Evolutionary conservation across 2,329 filamentous ascomycete genomes (phyloP).

Genomic region (Ilyonectria destructans): DNA sequence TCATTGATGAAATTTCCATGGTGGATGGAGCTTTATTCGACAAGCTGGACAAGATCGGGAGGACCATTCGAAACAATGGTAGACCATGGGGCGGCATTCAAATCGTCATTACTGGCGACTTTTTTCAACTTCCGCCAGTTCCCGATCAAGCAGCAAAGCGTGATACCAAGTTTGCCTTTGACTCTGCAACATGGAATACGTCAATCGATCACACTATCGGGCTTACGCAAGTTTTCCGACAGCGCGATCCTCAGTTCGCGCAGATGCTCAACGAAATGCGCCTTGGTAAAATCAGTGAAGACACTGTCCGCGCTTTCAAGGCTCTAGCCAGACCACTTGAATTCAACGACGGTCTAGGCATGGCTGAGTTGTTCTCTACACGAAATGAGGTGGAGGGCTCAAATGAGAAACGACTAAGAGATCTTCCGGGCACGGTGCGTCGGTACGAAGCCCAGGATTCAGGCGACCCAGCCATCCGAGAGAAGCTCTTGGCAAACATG

Average conservation of each 20-base stretch:
- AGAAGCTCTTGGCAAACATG: constrained; percentile 88
- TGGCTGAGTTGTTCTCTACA: constrained; percentile 93
- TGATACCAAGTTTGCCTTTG: constrained; percentile 91
- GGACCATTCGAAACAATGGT: constrained; percentile 89
- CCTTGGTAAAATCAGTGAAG: constrained; percentile 83
- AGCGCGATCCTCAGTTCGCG: constrained; percentile 91
- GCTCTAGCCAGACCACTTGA: constrained; percentile 79
- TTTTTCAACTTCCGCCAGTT: constrained; percentile 96
- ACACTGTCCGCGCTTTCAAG: constrained; percentile 84
- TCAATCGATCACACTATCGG: constrained; percentile 97
- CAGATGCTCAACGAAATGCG: constrained; percentile 99
- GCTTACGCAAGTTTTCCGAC: constrained; percentile 95
- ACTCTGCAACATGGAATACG: constrained; percentile 91
- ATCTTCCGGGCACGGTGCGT: constrained; percentile 78
- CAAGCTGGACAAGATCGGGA: constrained; percentile 91
- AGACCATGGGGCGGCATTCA: constrained; percentile 97
- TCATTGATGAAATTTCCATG: constrained; percentile 98
- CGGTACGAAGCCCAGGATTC: constrained; percentile 83
- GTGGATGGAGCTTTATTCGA: constrained; percentile 98
- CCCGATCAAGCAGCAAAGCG: constrained; percentile 79
- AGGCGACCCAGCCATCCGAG: constrained; percentile 80
- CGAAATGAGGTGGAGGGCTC: constrained; percentile 90
- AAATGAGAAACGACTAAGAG: constrained; percentile 82
- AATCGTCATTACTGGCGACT: constrained; percentile 95
- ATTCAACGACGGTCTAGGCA: constrained; percentile 79